Evolutionary conservation across 345 rosid species (phyloP).

Genomic region (Pelargonium nanum): DNA sequence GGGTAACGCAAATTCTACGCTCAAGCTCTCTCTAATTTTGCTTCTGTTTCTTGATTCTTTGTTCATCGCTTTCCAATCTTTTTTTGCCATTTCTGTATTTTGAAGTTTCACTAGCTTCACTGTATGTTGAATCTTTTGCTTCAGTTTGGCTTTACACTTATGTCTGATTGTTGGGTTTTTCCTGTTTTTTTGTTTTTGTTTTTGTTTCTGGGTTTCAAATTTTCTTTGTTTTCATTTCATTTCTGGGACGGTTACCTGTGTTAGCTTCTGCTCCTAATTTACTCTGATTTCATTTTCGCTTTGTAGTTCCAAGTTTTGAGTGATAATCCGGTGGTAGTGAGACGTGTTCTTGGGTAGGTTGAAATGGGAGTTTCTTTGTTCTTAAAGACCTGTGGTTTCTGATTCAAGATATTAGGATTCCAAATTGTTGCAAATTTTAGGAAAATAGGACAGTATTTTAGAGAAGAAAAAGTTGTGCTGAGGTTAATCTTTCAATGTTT

Average conservation of each 20-base stretch:
- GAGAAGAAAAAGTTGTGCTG: too few species aligned
- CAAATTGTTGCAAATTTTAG: neutral
- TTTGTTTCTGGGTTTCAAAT: neutral
- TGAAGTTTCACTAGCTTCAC: neutral
- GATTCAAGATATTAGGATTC: neutral
- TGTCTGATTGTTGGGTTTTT: neutral
- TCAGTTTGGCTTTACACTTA: neutral
- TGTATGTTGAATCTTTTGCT: too few species aligned
- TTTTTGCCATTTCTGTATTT: neutral
- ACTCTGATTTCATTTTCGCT: neutral
- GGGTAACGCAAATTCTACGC: neutral
- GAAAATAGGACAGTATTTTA: too few species aligned
- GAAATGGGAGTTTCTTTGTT: neutral
- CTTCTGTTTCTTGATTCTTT: neutral
- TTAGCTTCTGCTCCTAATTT: neutral
- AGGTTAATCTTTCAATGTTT: neutral
- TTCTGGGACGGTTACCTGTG: neutral
- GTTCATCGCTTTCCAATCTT: neutral
- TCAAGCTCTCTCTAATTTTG: neutral
- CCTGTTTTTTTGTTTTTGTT: neutral
- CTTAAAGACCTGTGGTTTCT: too few species aligned
- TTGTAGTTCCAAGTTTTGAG: neutral
- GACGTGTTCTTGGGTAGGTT: too few species aligned
- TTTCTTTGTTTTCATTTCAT: neutral
- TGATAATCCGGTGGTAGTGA: neutral